Evolutionary conservation across 1,284 basidiomycete genomes (phyloP).

Genomic region (Ustilago lituana): DNA sequence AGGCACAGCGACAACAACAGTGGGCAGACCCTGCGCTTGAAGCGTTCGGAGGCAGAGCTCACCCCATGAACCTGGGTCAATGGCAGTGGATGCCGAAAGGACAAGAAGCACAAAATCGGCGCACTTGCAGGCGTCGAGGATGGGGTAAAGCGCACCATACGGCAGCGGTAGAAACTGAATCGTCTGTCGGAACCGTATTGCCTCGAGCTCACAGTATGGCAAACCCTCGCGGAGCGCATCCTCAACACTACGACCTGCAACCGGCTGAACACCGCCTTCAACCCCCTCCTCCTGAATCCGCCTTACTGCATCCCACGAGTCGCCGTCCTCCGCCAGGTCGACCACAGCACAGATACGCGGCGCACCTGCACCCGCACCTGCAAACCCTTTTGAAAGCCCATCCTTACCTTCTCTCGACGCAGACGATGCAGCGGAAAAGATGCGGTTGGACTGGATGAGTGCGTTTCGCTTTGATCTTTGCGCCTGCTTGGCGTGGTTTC

Average conservation of each 20-base stretch:
- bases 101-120: conserved; percentile 91
- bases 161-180: conserved; percentile 80
- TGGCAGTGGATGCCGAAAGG: conserved; percentile 82
- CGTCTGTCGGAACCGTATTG: conserved; percentile 85
- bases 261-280: conserved; percentile 68
- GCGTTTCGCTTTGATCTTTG: conserved; percentile 61
- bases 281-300: conserved; percentile 77
- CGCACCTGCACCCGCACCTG: conserved; percentile 72
- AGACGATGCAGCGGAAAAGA: conserved; percentile 39
- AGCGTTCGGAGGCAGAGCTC: conserved; percentile 89
- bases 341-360: conserved; percentile 83
- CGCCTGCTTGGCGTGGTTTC: conserved; percentile 62
- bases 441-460: conserved; percentile 56
- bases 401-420: conserved; percentile 32
- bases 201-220: conserved; percentile 67
- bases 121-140: conserved; percentile 85
- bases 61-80: conserved; percentile 77
- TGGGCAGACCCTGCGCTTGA: conserved; percentile 74
- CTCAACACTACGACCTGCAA: conserved; percentile 51
- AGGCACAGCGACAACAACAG: conserved; percentile 74
- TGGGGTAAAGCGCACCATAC: conserved; percentile 73
- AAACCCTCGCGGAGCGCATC: conserved; percentile 34
- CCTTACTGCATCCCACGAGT: conserved; percentile 71
- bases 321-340: conserved; percentile 78
- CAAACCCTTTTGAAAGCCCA: conserved; percentile 71